A percentile compares a stretch with the other conserved stretches of the same genome.
phyloP scores from a whole-genome alignment of 2,329 filamentous ascomycete species.

The Talaromyces marneffei region DNA sequence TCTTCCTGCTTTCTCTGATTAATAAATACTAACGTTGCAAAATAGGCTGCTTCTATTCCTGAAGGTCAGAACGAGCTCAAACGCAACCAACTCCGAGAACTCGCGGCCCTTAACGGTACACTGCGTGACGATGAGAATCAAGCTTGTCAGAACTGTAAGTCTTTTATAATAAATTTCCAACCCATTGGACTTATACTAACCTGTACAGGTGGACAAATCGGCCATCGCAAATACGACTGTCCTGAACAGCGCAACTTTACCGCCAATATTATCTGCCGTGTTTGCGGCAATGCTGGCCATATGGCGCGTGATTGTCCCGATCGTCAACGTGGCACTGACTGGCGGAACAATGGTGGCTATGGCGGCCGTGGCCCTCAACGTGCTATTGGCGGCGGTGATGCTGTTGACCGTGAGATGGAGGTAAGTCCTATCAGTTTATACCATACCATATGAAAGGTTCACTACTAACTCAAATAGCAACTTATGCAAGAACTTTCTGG shows the following conservation, averaged over 20 bases:
- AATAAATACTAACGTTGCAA: conserved; percentile 19
- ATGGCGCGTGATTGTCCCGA: conserved; percentile 98
- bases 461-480: conserved; percentile 57
- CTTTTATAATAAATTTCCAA: background rate
- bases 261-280: conserved; percentile 97
- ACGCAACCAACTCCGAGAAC: conserved; percentile 94
- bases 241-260: conserved; percentile 97
- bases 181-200: conserved; percentile 17
- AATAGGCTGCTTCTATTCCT: conserved; percentile 89
- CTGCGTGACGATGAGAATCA: conserved; percentile 99
- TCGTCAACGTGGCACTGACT: conserved; percentile 80
- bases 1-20: background rate
- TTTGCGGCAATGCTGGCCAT: conserved; percentile 95
- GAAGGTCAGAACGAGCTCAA: conserved; percentile 99
- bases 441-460: conserved; percentile 13
- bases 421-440: conserved; percentile 47
- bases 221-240: conserved; percentile 97
- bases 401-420: conserved; percentile 90
- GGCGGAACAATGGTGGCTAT: conserved; percentile 68
- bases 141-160: conserved; percentile 88
- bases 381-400: conserved; percentile 71
- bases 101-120: conserved; percentile 96
- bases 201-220: conserved; percentile 73
- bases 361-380: conserved; percentile 45
- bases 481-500: conserved; percentile 96